A percentile compares a stretch with the other conserved stretches of the same genome.
phyloP scores from a whole-genome alignment of 257 asterid species.

The Solanum rostratum region DNA sequence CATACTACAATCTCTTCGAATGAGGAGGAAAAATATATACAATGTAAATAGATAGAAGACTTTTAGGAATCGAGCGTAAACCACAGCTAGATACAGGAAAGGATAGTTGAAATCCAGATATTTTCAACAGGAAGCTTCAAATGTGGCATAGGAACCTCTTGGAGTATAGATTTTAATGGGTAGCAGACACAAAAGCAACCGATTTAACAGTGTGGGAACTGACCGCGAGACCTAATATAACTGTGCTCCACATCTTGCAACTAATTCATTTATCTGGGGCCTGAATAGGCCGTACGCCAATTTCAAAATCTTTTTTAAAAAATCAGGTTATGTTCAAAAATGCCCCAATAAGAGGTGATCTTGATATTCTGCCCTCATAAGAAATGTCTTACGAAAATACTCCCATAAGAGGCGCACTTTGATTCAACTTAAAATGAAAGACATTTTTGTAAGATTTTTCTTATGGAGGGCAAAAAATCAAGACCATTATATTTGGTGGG shows the following conservation, averaged over 20 bases:
- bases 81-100: neutral
- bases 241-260: conserved; percentile 25
- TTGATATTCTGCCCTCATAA: too few species aligned
- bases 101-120: neutral
- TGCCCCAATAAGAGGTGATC: too few species aligned
- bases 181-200: conserved; percentile 5
- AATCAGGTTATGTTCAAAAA: too few species aligned
- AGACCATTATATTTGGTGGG: too few species aligned
- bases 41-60: neutral
- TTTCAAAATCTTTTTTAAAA: conserved; percentile 1
- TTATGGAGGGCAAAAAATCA: too few species aligned
- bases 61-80: neutral
- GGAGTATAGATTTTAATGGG: neutral
- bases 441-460: too few species aligned
- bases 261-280: conserved; percentile 16
- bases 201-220: conserved; percentile 26
- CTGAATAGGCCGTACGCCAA: conserved; percentile 27
- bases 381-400: too few species aligned
- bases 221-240: conserved; percentile 10
- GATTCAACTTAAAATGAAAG: too few species aligned
- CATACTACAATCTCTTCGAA: neutral
- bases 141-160: neutral
- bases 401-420: too few species aligned
- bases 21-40: neutral
- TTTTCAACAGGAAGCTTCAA: neutral